These are phyloP conservation scores for Suhomyces ambrosiae DNA, from an alignment of 1,139 yeast genomes.

Conservation along the genomic window DNA sequence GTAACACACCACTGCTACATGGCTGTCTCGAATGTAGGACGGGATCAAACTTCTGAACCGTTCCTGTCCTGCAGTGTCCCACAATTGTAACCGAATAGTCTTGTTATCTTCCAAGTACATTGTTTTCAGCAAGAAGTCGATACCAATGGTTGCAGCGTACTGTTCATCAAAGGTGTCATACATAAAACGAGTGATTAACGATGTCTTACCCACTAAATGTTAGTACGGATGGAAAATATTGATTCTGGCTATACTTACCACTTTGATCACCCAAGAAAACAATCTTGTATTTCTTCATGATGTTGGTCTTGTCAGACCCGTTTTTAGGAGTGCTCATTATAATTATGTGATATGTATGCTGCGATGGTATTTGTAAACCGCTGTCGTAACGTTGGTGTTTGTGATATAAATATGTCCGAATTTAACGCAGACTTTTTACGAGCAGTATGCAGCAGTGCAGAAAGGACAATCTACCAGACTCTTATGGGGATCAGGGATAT, in stretches of 20 bases:
- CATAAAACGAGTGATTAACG: constrained; percentile 93
- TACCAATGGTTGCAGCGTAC: constrained; percentile 94
- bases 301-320: constrained; percentile 17
- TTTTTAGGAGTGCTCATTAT: constrained; percentile 7
- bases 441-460: too few relatives aligned
- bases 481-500: too few relatives aligned
- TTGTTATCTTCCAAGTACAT: constrained; percentile 62
- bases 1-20: constrained; percentile 93
- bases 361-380: background rate
- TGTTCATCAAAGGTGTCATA: constrained; percentile 98
- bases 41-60: constrained; percentile 64
- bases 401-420: too few relatives aligned
- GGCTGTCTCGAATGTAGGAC: constrained; percentile 92
- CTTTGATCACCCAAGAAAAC: constrained; percentile 98
- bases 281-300: constrained; percentile 76
- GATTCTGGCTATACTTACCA: constrained; percentile 44
- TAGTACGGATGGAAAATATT: constrained; percentile 19
- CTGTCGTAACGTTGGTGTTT: too few relatives aligned
- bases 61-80: constrained; percentile 71
- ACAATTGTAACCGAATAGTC: constrained; percentile 52
- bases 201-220: constrained; percentile 83
- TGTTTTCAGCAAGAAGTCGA: constrained; percentile 85
- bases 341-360: background rate
- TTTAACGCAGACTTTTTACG: too few relatives aligned
- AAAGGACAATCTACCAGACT: too few relatives aligned